phyloP scores from a whole-genome alignment of 148 eudicot genomes.

The Heliosperma pusillum region DNA sequence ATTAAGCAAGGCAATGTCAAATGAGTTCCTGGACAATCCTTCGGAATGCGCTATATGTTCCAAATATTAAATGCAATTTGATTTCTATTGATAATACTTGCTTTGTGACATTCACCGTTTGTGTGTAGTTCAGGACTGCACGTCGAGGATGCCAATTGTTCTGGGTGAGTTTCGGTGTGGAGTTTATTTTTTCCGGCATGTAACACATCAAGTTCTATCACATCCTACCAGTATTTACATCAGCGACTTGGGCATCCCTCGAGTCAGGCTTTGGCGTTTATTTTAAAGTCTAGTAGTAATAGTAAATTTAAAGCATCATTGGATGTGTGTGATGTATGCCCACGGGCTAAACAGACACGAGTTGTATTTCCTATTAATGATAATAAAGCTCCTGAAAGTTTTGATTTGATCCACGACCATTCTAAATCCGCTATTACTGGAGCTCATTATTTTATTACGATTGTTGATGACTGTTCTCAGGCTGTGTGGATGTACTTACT shows the following conservation, averaged over 20 bases:
- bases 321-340: too few species aligned
- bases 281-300: too few species aligned
- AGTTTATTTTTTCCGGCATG: not conserved
- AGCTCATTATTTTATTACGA: constrained; percentile 11
- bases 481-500: constrained; percentile 4
- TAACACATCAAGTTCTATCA: not conserved
- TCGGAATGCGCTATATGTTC: not conserved
- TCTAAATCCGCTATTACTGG: not conserved
- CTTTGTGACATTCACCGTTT: too few species aligned
- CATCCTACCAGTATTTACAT: not conserved
- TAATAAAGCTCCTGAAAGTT: too few species aligned
- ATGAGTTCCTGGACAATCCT: not conserved
- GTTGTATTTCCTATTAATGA: too few species aligned
- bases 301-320: too few species aligned
- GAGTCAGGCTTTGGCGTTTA: too few species aligned
- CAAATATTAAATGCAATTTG: too few species aligned
- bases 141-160: not conserved
- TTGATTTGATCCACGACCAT: not conserved
- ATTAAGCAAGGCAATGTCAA: not conserved
- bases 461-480: constrained; percentile 11
- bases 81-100: too few species aligned
- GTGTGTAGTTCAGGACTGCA: not conserved
- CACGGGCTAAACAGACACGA: too few species aligned
- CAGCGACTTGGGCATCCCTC: too few species aligned
- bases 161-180: not conserved